Evolutionary conservation across 805 yeast genomes (phyloP).

Genomic region (Wickerhamiella kurtzmanii): DNA sequence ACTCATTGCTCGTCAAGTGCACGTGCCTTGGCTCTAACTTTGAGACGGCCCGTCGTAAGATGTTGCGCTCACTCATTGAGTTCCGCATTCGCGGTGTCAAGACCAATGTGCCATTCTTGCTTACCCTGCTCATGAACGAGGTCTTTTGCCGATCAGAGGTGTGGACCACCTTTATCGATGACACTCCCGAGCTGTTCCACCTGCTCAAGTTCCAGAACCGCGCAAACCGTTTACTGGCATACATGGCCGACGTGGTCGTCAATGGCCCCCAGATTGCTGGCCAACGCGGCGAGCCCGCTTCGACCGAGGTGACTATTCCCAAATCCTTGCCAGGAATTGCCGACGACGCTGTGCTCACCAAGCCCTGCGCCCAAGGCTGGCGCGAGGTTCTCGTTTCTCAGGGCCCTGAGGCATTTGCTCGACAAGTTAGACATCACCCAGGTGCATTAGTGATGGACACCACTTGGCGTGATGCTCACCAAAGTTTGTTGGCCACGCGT

Average conservation of each 20-base stretch:
- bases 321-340: conserved; percentile 13
- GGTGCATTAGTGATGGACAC: conserved; percentile 96
- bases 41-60: conserved; percentile 94
- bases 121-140: conserved; percentile 81
- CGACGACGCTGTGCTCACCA: conserved; percentile 29
- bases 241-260: conserved; percentile 86
- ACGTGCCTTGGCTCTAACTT: conserved; percentile 93
- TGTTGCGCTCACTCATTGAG: conserved; percentile 92
- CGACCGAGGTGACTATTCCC: conserved; percentile 71
- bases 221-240: conserved; percentile 84
- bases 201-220: conserved; percentile 92
- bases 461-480: conserved; percentile 99
- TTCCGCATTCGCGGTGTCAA: conserved; percentile 98
- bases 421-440: conserved; percentile 65
- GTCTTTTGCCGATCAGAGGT: conserved; percentile 76
- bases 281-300: conserved; percentile 83
- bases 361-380: conserved; percentile 74
- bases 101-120: conserved; percentile 91
- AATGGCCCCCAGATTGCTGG: conserved; percentile 95
- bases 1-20: conserved; percentile 95
- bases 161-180: conserved; percentile 98
- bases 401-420: conserved; percentile 86
- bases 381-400: conserved; percentile 69
- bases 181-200: conserved; percentile 89
- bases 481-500: conserved; percentile 91